Base-by-base conservation (phyloP, 768 basidiomycete species). In the Leucogyrophana mollusca region DNA sequence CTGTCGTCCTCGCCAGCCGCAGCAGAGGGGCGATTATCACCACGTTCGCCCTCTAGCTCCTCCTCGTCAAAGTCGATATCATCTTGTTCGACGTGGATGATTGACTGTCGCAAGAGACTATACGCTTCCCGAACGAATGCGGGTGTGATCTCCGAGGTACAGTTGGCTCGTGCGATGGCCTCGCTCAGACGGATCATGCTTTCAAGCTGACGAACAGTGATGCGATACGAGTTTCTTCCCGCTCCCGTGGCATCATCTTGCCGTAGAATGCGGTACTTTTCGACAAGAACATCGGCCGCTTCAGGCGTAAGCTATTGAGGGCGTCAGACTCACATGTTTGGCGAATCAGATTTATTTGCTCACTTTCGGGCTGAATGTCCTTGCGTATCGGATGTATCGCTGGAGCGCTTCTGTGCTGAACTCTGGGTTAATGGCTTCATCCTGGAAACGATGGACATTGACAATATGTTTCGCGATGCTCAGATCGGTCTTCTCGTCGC, bases 51-150 rank as follows among this genome's bases (percentile, higher is more conserved):
- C 43, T 78, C 74, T 2, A 78, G 67, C 47, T 92, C 92, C 57
- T 95, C 92, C 55, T 94, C 91, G 59, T 98, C 96, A 65, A 98
- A 90, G 62, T 96, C 93, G 59, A 99, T 85, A 57, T 98, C 95
- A 61, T 99, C 96, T 64, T 98, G 94, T 61, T 99, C 96, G 50
- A 99, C 94, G 59, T 98, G 96, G 57, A 99, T 97, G 68, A 99
- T 99, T 2, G 96, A 98, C 63, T 96, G 94, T 20, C 90, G 83
- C 10, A 99, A 74, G 16, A 99, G 84, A 34, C 83, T 85, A 69
- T 90, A 98, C 2, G 96, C 96, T 67, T 99, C 96, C 33, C 94
- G 84, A 17, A 99, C 95, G 62, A 95, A 94, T 2, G 80, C 86
- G 6, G 95, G 94, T 0, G 82, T 90, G 57, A 99, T 98, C 90